Base-by-base conservation (phyloP, 1,284 basidiomycete species). In the Anthracocystis walkeri region DNA sequence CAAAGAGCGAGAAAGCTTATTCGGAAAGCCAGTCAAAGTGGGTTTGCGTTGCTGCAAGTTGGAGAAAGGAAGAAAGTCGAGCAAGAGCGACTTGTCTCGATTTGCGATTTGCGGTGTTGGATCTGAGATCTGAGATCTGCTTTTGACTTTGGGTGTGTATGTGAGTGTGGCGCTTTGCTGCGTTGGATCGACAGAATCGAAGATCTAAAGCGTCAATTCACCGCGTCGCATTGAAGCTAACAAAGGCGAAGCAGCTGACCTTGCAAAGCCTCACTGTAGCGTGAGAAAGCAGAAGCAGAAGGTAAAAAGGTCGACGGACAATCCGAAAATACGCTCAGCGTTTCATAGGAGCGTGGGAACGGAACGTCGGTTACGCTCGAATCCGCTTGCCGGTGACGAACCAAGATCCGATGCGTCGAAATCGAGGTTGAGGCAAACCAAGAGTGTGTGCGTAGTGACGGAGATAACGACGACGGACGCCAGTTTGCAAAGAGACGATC, bases 271-370 rank as follows among this genome's bases (percentile, higher is more conserved):
- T 44, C 42, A 25, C 41, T 27, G 46, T 29, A 49, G n/a, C 48
- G 48, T 49, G 48, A 31, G 48, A 49, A n/a, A 35, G 18, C 7
- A 6, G 20, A 14, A 12, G 3, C 10, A 38, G 35, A 38, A 38
- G 16, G 12, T 3, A 8, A 35, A 35, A 35, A 38, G 45, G 14
- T 27, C 7, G 35, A 55, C 63, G 56, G 41, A 8, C 25, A 44
- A 45, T 56, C 27, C 46, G 56, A 65, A 38, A 29, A n/a, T 46
- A 51, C 40, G 53, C 58, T 60, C 42, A 40, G 21, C 38, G 44
- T 52, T 66, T 56, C 35, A 58, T 53, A 23, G 48, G 44, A 53
- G 41, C 61, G 44, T 48, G 38, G 4, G 7, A 27, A 41, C 51
- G 25, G 50, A 52, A 12, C 11, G 21, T 35, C 35, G 50, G 25